Evolutionary conservation across 345 rosid species (phyloP).

Genomic region (Pugionium dolabratum): DNA sequence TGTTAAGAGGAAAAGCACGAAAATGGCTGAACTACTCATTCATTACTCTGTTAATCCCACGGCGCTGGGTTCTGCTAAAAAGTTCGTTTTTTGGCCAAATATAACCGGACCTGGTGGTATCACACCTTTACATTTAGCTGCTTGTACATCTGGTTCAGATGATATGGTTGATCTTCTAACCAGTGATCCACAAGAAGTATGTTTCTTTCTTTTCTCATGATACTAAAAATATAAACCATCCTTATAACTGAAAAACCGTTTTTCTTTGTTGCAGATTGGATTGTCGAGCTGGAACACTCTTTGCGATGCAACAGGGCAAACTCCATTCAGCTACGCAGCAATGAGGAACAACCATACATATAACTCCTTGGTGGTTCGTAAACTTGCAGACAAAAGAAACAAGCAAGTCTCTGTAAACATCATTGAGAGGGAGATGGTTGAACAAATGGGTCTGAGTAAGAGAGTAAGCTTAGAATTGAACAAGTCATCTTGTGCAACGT

Average conservation of each 20-base stretch:
- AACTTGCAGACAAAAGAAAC: slow-evolving; percentile 66
- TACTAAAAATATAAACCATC: background rate
- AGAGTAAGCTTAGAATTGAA: slow-evolving; percentile 29
- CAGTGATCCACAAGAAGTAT: slow-evolving; percentile 84
- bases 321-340: slow-evolving; percentile 63
- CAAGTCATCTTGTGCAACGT: slow-evolving; percentile 54
- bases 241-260: background rate
- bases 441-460: slow-evolving; percentile 35
- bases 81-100: slow-evolving; percentile 62
- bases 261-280: slow-evolving; percentile 55
- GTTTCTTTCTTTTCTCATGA: background rate
- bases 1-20: slow-evolving; percentile 65
- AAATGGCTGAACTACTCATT: slow-evolving; percentile 68
- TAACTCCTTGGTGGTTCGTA: slow-evolving; percentile 63
- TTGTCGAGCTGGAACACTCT: slow-evolving; percentile 68
- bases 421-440: slow-evolving; percentile 47
- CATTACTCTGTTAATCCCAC: slow-evolving; percentile 42
- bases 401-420: slow-evolving; percentile 69
- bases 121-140: slow-evolving; percentile 88
- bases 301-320: slow-evolving; percentile 57
- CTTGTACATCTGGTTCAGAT: slow-evolving; percentile 64
- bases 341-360: slow-evolving; percentile 67
- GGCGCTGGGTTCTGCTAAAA: background rate
- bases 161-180: slow-evolving; percentile 72
- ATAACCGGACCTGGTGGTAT: slow-evolving; percentile 71